A percentile compares a stretch with the other conserved stretches of the same genome.
phyloP scores from a whole-genome alignment of 1,284 basidiomycete species.

The Chalciporus sp. region DNA sequence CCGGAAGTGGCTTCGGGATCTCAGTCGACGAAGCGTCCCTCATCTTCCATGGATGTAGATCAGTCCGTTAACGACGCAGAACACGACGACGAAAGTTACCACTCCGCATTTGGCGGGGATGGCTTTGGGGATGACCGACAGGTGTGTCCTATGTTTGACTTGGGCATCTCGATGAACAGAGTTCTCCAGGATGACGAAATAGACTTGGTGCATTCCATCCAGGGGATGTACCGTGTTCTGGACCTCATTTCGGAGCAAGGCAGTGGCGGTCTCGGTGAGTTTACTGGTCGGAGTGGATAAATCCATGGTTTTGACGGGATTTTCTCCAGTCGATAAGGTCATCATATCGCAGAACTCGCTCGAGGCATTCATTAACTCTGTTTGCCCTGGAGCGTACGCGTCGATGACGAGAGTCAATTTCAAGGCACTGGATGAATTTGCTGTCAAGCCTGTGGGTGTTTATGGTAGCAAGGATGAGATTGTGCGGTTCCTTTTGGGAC shows the following conservation, averaged over 20 bases:
- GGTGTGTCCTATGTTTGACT: slow-evolving; percentile 6
- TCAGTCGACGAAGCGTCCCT: slow-evolving; percentile 6
- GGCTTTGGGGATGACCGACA: background rate
- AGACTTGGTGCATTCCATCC: slow-evolving; percentile 35
- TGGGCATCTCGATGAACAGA: slow-evolving; percentile 24
- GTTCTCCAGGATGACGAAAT: slow-evolving; percentile 15
- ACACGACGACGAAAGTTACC: slow-evolving; percentile 14
- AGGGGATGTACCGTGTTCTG: slow-evolving; percentile 52
- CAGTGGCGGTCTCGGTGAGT: slow-evolving; percentile 51
- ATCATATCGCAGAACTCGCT: slow-evolving; percentile 54
- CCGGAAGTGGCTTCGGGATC: slow-evolving; percentile 2
- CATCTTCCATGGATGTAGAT: background rate
- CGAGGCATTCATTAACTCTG: slow-evolving; percentile 44
- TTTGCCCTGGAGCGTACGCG: slow-evolving; percentile 46
- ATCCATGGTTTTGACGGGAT: background rate
- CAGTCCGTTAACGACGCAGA: background rate
- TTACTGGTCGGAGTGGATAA: background rate
- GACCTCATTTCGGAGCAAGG: slow-evolving; percentile 54
- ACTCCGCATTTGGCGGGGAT: slow-evolving; percentile 20
- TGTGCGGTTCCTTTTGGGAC: slow-evolving; percentile 42
- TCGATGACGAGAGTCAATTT: slow-evolving; percentile 58
- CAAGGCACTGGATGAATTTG: slow-evolving; percentile 44
- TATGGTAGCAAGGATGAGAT: slow-evolving; percentile 58
- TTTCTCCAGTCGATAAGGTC: slow-evolving; percentile 53
- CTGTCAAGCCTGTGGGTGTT: slow-evolving; percentile 52